Evolutionary conservation across 371 early-diverging fungal genomes (phyloP).

Genomic region (Haplosporangium sp.): DNA sequence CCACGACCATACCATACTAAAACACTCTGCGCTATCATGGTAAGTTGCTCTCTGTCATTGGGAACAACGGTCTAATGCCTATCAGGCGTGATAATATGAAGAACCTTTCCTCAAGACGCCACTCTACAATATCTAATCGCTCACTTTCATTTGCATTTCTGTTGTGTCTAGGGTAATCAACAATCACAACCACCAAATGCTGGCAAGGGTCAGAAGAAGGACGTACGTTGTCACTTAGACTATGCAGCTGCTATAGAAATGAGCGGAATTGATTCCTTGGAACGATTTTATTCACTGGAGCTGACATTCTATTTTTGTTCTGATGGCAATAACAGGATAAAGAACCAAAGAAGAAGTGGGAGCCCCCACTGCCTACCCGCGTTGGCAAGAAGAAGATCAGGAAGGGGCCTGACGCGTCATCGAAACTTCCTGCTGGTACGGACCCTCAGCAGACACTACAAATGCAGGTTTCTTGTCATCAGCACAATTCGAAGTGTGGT

Average conservation of each 20-base stretch:
- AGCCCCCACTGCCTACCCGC: slow-evolving; percentile 97
- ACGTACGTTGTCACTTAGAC: slow-evolving; percentile 53
- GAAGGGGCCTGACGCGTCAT: slow-evolving; percentile 94
- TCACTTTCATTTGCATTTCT: neutral
- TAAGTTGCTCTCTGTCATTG: neutral
- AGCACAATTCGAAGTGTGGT: neutral
- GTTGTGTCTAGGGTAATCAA: slow-evolving; percentile 73
- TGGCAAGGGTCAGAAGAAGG: slow-evolving; percentile 71
- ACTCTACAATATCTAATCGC: neutral
- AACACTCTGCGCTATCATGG: neutral
- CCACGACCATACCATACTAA: neutral
- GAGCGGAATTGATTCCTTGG: neutral
- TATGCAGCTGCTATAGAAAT: neutral
- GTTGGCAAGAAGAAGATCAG: slow-evolving; percentile 96
- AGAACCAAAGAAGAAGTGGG: slow-evolving; percentile 97
- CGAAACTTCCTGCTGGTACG: slow-evolving; percentile 92
- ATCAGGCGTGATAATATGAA: too few relatives aligned
- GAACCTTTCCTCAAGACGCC: too few relatives aligned
- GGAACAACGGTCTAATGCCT: neutral
- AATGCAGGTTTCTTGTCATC: neutral
- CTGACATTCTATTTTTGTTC: neutral
- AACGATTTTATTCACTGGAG: neutral
- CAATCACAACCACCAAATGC: slow-evolving; percentile 77
- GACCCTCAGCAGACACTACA: neutral
- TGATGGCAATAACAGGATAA: slow-evolving; percentile 62